Evolutionary conservation across 2,329 filamentous ascomycete species (phyloP).

Genomic region (Botryosphaeria dothidea): DNA sequence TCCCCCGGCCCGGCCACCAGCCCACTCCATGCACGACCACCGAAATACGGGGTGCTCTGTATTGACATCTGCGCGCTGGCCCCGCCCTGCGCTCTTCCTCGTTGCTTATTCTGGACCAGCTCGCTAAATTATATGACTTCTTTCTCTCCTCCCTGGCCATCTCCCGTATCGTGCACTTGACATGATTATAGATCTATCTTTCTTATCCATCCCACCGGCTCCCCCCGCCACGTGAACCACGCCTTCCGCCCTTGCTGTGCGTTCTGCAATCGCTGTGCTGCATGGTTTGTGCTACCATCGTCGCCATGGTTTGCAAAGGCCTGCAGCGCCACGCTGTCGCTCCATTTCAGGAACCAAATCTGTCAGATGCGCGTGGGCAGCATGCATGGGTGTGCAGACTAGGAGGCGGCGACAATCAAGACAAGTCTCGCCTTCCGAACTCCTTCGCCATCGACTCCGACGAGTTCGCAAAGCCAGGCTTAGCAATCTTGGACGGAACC

Average conservation of each 20-base stretch:
- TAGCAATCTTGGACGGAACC: conserved; percentile 7
- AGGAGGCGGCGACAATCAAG: background rate
- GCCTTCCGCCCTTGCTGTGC: background rate
- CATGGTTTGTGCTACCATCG: background rate
- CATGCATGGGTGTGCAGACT: background rate
- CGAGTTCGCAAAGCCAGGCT: background rate
- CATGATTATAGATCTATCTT: background rate
- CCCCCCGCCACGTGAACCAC: background rate
- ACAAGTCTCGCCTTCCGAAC: background rate
- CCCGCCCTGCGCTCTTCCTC: background rate
- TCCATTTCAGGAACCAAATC: background rate
- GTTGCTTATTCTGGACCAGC: background rate
- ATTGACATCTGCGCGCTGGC: conserved; percentile 1
- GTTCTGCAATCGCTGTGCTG: background rate
- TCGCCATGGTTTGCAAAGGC: background rate
- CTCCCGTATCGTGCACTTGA: background rate
- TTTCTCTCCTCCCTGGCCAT: background rate
- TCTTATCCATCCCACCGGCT: background rate
- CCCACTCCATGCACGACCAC: background rate
- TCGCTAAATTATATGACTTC: conserved; percentile 1
- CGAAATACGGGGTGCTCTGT: conserved; percentile 6
- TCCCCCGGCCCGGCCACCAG: background rate
- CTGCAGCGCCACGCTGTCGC: conserved; percentile 12
- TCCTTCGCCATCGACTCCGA: background rate
- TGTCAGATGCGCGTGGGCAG: background rate